Evolutionary conservation across 768 basidiomycete species (phyloP), one percentile per base, ranked within the genome.

Genomic region (Termitomyces sp.): DNA sequence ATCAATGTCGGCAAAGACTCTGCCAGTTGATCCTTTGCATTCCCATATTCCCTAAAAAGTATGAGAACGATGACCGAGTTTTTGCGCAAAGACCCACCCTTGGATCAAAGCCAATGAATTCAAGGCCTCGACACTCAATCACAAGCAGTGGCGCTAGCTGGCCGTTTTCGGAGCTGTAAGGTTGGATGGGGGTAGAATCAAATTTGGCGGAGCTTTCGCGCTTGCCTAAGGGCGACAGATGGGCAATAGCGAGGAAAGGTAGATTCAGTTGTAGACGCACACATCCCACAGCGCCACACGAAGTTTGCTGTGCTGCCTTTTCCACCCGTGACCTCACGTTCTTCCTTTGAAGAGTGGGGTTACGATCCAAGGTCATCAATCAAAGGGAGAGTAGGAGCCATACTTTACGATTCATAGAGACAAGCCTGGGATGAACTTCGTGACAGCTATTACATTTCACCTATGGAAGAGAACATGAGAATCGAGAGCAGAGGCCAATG

Each of bases 91-190:
- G 20, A 60, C 80, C 55, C 69, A 91, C 92, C 67, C 76, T 76
- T 7, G 90, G 90, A 70, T 93, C 86, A 70, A 96, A 96, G 5
- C 74, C 84, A 7, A 78, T 79, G 63, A 96, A 91, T 70, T 96
- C 94, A 18, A 96, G 81, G 5, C 94, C 94, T 28, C 94, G 83
- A 69, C 94, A 96, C 66, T 96, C 94, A 44, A 96, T 76, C 3
- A 81, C 80, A 7, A 94, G 73, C 33, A 96, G 75, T 4, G 88
- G 84, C 0, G 81, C 81, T 52, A 88, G 87, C 51, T 84, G 79
- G 9, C 79, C 86, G 58, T 85, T 83, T 62, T 89, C 87, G 24
- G 79, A 77, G 0, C 73, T 77, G 72, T 94, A 93, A 1, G 89
- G 76, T 53, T 74, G 74, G 32, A 79, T 71, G 4, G 78, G 75